These are phyloP conservation scores for Tetradesmus obliquus DNA, from an alignment of 139 green algal species.

Conservation along the genomic window DNA sequence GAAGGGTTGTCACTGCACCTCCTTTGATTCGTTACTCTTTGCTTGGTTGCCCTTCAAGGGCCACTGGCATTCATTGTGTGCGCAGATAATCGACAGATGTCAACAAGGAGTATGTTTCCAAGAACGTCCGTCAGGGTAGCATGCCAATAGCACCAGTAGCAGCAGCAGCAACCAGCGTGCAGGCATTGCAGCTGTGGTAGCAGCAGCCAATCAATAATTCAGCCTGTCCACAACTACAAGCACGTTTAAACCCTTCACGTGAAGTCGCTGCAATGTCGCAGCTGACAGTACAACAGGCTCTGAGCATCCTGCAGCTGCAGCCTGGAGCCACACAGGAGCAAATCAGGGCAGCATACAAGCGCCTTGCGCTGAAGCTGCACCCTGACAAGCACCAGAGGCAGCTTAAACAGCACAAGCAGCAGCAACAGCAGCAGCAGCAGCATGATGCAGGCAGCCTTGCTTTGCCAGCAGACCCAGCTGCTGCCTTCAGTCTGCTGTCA, in stretches of 20 bases:
- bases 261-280: background rate
- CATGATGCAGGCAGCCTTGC: background rate
- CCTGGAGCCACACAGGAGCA: conserved; percentile 6
- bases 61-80: too few relatives aligned
- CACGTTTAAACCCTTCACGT: too few relatives aligned
- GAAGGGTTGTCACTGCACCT: too few relatives aligned
- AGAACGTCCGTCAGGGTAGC: too few relatives aligned
- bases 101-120: too few relatives aligned
- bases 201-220: background rate
- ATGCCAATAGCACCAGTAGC: background rate
- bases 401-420: background rate
- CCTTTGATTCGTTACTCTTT: too few relatives aligned
- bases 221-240: too few relatives aligned
- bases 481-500: background rate
- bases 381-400: conserved; percentile 18
- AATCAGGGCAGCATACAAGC: conserved; percentile 27
- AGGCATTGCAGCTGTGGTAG: background rate
- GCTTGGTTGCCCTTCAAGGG: too few relatives aligned
- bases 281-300: conserved; percentile 19
- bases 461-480: background rate
- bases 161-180: background rate
- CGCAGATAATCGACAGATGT: too few relatives aligned
- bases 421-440: conserved; percentile 15
- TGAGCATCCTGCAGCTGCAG: conserved; percentile 17
- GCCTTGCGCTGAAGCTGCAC: background rate